Evolutionary conservation across 1,139 yeast species (phyloP).

Genomic region (Suhomyces taliae): DNA sequence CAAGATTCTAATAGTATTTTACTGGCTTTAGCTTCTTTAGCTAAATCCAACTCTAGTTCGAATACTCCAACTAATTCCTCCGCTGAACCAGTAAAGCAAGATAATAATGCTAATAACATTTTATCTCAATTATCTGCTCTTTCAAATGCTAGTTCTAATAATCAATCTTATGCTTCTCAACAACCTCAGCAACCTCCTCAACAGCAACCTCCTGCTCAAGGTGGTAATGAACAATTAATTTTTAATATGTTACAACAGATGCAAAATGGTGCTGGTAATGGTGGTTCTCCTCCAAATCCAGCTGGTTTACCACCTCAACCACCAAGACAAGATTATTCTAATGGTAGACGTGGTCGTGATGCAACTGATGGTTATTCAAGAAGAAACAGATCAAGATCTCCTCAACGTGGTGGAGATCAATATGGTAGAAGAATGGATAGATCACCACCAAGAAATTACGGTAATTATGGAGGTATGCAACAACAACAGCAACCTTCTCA

Average conservation of each 20-base stretch:
- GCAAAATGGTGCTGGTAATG: slow-evolving; percentile 25
- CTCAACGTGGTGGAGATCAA: slow-evolving; percentile 28
- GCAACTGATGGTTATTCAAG: slow-evolving; percentile 38
- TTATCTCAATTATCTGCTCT: slow-evolving; percentile 48
- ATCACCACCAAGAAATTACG: slow-evolving; percentile 31
- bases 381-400: slow-evolving; percentile 61
- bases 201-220: slow-evolving; percentile 11
- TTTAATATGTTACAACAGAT: slow-evolving; percentile 47
- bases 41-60: slow-evolving; percentile 30
- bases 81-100: slow-evolving; percentile 19
- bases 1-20: slow-evolving; percentile 59
- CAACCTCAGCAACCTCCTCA: slow-evolving; percentile 14
- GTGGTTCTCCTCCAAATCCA: slow-evolving; percentile 6
- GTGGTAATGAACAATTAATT: slow-evolving; percentile 30
- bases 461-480: slow-evolving; percentile 10
- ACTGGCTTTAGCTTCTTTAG: slow-evolving; percentile 64
- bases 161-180: slow-evolving; percentile 7
- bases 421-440: slow-evolving; percentile 27
- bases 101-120: slow-evolving; percentile 37
- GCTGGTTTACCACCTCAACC: slow-evolving; percentile 13
- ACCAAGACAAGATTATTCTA: slow-evolving; percentile 20
- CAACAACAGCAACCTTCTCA: slow-evolving; percentile 15
- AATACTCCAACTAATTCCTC: slow-evolving; percentile 28
- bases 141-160: slow-evolving; percentile 22
- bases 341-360: slow-evolving; percentile 39